Base-by-base conservation (phyloP, 2,329 filamentous ascomycete species). In the Helotiales sp. region DNA sequence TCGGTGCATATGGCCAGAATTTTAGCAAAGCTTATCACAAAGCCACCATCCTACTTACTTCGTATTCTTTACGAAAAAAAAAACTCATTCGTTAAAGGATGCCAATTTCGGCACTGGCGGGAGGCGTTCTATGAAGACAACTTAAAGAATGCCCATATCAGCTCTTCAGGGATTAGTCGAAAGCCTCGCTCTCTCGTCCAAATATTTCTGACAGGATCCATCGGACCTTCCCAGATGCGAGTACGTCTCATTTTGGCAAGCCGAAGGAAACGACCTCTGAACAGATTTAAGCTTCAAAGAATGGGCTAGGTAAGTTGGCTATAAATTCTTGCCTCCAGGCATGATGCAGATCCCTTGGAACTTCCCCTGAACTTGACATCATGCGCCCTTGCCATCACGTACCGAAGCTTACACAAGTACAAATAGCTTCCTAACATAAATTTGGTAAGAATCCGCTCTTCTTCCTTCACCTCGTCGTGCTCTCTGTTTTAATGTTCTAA, bases 311-410 rank as follows among this genome's bases (percentile, higher is more conserved):
- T 30, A 24, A 37, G 30, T 20, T 40, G 30, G 17, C 22, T 28
- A 13, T 13, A 20, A 4, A 7, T 15, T 17, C 47, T 50, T 26
- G 22, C 26, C 30, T 55, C 54, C 32, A 40, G 20, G 8, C 17
- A 30, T 32, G 17, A 55, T 55, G 54, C 6, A 57, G 54, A 57
- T 57, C 54, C 20, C 54, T 57, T 11, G 11, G n/a, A 11, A 40
- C 32, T 40, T 15, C 30, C 54, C 54, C 54, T 57, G 54, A 57
- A 24, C 30, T 57, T 57, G 32, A 57, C 54, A 57, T 57, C 30
- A 57, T 37, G 32, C 34, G 54, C 54, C 40, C 54, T 30, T 37
- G 10, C 30, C n/a, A 58, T 74, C 4, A 70, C 66, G 50, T 63
- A 63, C 50, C 30, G 61, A 57, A 57, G 54, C 32, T 37, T 57